Evolutionary conservation across 176 grass and related monocot species (phyloP), one percentile per base, ranked within the genome.

Genomic region (Carex cristatella): DNA sequence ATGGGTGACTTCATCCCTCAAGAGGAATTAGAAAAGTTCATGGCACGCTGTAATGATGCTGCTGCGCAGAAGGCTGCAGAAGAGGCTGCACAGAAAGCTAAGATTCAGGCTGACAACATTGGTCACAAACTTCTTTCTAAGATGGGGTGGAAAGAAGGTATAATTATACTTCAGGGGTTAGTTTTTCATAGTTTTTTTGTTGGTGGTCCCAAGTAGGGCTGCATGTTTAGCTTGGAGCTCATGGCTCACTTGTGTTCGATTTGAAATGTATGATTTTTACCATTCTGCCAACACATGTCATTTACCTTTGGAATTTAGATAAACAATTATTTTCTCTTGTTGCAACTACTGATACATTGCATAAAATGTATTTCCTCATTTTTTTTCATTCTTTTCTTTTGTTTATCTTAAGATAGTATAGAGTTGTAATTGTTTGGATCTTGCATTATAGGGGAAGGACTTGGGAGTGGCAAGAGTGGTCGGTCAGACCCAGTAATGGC

Each of bases 141-240:
- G 87, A 99, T 99, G 97, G 97, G 97, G n/a, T 99, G 97, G 97
- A 94, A 82, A 86, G 97, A 99, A 99, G 97, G 97, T 96, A 86
- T 58, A 58, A 2, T 28, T 30, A 58, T 46, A 58, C 35, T 79
- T 58, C 30, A 57, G 28, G 12, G 18, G 4, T 9, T 79, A 9
- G 13, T 32, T 33, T 28, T 79, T 79, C 1, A 79, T 53, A 77
- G 1, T 58, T 72, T 56, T 58, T 5, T 58, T 72, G 53, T 58
- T 18, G 14, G 27, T 33, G 10, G 4, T 54, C 9, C 44, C 71
- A 12, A 54, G 19, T 14, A 30, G 2, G 10, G 18, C 2, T 72
- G 40, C 69, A 72, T 48, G 13, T 70, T 72, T 18, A 72, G 8
- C 69, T 48, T 72, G 27, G 62, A 31, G 27, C 27, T 12, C 61